These are phyloP conservation scores for Ambrosia hybrid DNA, from an alignment of 140 eudicot species.

Conservation along the genomic window DNA sequence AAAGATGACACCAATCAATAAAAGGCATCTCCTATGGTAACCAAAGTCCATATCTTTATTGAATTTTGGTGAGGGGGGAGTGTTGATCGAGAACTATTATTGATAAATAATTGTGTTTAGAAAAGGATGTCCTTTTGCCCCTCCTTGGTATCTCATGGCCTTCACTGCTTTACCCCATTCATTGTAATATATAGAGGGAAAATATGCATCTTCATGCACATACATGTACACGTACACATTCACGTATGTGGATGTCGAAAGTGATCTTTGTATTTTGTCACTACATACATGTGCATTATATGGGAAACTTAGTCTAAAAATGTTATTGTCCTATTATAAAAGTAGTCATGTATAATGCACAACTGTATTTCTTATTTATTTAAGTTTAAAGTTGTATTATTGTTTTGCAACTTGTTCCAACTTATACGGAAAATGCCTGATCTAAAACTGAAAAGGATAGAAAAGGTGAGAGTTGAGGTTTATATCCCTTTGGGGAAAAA, in stretches of 20 bases:
- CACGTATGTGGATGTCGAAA: neutral
- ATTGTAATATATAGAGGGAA: too few relatives aligned
- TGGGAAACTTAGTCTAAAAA: neutral
- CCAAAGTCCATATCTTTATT: slow-evolving; percentile 36
- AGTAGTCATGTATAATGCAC: neutral
- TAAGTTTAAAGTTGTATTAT: too few relatives aligned
- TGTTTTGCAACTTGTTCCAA: too few relatives aligned
- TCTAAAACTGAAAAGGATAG: slow-evolving; percentile 18
- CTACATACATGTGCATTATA: neutral
- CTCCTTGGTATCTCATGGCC: slow-evolving; percentile 22
- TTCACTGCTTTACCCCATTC: too few relatives aligned
- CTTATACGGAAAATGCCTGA: neutral
- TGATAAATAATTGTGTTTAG: slow-evolving; percentile 22
- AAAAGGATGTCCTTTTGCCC: slow-evolving; percentile 23
- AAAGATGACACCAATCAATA: slow-evolving; percentile 20
- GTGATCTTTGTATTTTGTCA: neutral
- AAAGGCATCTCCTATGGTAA: slow-evolving; percentile 20
- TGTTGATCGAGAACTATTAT: slow-evolving; percentile 4
- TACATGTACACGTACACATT: too few relatives aligned
- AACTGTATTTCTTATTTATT: neutral
- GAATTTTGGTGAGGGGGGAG: slow-evolving; percentile 22
- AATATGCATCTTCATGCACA: too few relatives aligned
- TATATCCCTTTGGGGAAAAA: neutral
- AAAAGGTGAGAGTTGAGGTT: slow-evolving; percentile 27
- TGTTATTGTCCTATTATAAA: neutral